A percentile compares a stretch with the other conserved stretches of the same genome.
Conservation (phyloP, 805 yeast species). For the Pachysolen tannophilus region DNA sequence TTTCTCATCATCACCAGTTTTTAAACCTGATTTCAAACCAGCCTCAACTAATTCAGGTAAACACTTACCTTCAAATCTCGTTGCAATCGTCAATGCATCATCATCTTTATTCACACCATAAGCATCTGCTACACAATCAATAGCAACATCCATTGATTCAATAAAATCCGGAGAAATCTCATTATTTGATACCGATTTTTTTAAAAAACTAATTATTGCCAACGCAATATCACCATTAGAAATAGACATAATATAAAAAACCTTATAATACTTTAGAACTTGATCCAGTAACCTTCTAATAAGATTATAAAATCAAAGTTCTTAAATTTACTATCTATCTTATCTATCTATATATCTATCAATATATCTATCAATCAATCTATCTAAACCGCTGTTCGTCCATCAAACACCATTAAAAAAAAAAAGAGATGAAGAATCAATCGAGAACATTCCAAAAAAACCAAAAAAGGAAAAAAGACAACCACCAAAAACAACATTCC, state of each 20-base stretch:
- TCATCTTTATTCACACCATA: conserved; percentile 56
- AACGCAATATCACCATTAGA: conserved; percentile 62
- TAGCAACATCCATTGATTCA: conserved; percentile 89
- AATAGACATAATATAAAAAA: conserved; percentile 35
- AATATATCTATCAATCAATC: too few species aligned
- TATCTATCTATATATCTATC: too few species aligned
- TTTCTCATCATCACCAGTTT: conserved; percentile 18
- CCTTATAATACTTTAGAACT: too few species aligned
- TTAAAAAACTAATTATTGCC: conserved; percentile 67
- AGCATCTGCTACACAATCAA: conserved; percentile 86
- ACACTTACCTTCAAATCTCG: conserved; percentile 38
- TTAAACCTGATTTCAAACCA: conserved; percentile 9
- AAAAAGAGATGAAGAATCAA: too few species aligned
- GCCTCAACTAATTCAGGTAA: conserved; percentile 36
- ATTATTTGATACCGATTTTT: conserved; percentile 48
- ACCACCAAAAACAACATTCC: too few species aligned
- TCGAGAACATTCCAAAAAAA: too few species aligned
- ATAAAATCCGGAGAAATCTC: conserved; percentile 68
- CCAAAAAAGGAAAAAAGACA: too few species aligned
- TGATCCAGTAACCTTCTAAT: too few species aligned
- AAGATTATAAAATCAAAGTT: too few species aligned
- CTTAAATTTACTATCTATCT: too few species aligned
- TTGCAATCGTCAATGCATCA: conserved; percentile 24
- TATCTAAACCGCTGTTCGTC: too few species aligned
- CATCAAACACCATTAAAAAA: too few species aligned